Base-by-base conservation (phyloP, 2,329 filamentous ascomycete species). In the Neofusicoccum sp. region DNA sequence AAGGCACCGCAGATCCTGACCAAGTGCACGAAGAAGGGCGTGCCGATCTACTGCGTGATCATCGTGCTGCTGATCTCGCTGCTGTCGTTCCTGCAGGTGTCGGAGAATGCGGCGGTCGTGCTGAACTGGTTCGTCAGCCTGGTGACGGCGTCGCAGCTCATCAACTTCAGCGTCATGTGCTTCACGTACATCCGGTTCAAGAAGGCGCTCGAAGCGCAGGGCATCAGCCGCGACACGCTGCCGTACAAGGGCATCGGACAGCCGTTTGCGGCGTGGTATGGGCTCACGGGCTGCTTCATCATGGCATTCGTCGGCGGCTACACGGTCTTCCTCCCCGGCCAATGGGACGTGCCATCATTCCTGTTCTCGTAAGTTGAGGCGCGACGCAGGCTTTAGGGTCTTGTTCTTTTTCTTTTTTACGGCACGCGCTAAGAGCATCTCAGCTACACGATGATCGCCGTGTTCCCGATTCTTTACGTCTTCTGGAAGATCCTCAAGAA, bases 291-390 rank as follows among this genome's bases (percentile, higher is more conserved):
- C 79, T 93, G 31, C 82, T 85, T 64, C 83, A 89, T 89, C 64
- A 92, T 93, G 86, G 83, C 86, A 0, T 86, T 93, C 66, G 85
- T 92, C 1, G 85, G 88, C 7, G 90, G 90, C 0, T 93, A 92
- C 64, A 82, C 86, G 0, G 88, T 93, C 1, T 95, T 93, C 67
- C 71, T 93, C 47, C 86, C 88, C 0, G 80, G 79, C 3, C 80
- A 82, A 4, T 93, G 89, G 90, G 81, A 85, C 62, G 70, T 89
- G 0, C 82, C 87, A 6, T 85, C 83, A 6, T 95, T 93, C 71
- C 73, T 93, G 30, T 91, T 91, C 73, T 89, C 86, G 73, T 86
- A 66, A 71, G 65, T 86, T 20, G 4, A 8, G 20, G 14, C 24
- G 11, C 47, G 7, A 40, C 38, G 12, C 38, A n/a, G 12, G 11